Evolutionary conservation across 495 filamentous ascomycete species (phyloP).

Genomic region (Barbatosphaeria neglecta): DNA sequence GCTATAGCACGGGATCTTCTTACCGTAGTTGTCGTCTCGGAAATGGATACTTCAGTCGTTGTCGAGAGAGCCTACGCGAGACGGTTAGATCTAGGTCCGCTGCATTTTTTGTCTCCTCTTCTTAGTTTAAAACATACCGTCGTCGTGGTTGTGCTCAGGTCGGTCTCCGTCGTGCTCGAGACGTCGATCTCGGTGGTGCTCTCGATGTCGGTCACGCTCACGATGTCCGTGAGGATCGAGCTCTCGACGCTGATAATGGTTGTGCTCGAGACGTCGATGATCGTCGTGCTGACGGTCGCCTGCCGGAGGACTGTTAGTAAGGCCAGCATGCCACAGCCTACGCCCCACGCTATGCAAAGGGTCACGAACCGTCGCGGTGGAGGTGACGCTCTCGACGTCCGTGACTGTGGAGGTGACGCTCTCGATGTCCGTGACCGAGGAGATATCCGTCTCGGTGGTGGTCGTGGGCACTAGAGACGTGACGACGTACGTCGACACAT

Average conservation of each 20-base stretch:
- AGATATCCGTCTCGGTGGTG: not conserved
- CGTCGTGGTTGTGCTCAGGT: slow-evolving; percentile 11
- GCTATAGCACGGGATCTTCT: not conserved
- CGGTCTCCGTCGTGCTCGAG: slow-evolving; percentile 3
- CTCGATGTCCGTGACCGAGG: not conserved
- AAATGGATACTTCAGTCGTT: not conserved
- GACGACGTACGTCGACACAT: not conserved
- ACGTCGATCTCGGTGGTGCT: slow-evolving; percentile 1
- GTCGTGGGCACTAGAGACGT: not conserved
- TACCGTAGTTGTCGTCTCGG: not conserved
- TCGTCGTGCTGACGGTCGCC: not conserved
- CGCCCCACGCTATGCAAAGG: no score
- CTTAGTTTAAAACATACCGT: slow-evolving; percentile 7
- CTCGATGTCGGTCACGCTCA: slow-evolving; percentile 3
- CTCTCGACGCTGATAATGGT: not conserved
- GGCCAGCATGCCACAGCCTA: no score
- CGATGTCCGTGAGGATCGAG: slow-evolving; percentile 1
- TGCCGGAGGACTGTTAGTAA: no score
- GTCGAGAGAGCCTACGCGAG: slow-evolving; percentile 1
- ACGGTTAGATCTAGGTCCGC: not conserved
- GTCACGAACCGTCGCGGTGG: no score
- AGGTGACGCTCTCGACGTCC: not conserved
- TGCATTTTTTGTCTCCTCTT: not conserved
- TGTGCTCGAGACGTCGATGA: not conserved
- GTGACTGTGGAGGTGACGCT: not conserved